A percentile compares a stretch with the other conserved stretches of the same genome.
These are phyloP conservation scores for Trichoderma orchidacearum DNA, from an alignment of 495 filamentous ascomycete genomes.

Conservation along the genomic window DNA sequence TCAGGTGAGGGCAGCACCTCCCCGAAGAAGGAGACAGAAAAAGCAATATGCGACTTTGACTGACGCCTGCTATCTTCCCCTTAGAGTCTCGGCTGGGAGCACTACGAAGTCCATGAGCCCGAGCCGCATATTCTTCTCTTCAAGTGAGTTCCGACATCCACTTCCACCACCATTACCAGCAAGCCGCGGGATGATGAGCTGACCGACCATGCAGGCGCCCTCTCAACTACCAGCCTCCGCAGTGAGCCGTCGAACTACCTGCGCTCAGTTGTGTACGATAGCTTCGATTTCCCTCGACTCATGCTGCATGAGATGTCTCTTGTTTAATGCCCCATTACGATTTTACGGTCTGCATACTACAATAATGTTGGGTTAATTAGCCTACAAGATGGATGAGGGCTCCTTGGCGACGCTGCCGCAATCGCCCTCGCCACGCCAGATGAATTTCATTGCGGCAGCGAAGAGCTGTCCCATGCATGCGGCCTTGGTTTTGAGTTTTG, in stretches of 20 bases:
- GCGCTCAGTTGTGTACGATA: slow-evolving; percentile 1
- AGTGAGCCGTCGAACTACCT: slow-evolving; percentile 15
- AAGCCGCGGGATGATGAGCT: too few species aligned
- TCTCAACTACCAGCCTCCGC: slow-evolving; percentile 70
- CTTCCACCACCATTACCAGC: too few species aligned
- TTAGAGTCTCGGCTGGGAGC: slow-evolving; percentile 94
- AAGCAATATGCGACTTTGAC: not conserved
- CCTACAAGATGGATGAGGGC: not conserved
- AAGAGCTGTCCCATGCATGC: not conserved
- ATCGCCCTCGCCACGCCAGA: not conserved
- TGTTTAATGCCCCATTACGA: not conserved
- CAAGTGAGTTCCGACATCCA: slow-evolving; percentile 50
- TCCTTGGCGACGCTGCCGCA: not conserved
- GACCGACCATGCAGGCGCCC: too few species aligned
- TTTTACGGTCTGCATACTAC: not conserved
- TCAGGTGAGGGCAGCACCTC: slow-evolving; percentile 42
- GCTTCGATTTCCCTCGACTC: not conserved
- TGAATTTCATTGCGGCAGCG: not conserved
- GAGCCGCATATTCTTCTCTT: slow-evolving; percentile 97
- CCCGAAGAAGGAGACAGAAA: not conserved
- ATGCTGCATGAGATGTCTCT: not conserved
- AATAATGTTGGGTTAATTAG: not conserved
- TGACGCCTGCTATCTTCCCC: not conserved
- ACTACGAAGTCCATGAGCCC: slow-evolving; percentile 97
- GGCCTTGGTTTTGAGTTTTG: not conserved